Conservation (phyloP, 805 yeast genomes). For the Sugiyamaella americana region DNA sequence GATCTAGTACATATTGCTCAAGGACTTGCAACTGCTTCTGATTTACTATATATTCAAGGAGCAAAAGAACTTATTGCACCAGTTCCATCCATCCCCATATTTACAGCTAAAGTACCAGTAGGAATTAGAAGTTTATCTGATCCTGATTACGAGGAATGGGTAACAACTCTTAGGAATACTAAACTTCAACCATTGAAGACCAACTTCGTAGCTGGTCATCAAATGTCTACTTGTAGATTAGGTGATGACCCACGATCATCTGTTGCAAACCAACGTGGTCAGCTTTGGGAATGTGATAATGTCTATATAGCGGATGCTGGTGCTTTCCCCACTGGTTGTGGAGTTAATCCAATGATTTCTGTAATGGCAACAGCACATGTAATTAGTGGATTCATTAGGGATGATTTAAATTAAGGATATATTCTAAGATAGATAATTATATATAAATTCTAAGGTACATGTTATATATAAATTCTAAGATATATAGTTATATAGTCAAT, state of each 20-base stretch:
- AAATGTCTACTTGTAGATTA: constrained; percentile 48
- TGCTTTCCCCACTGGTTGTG: constrained; percentile 47
- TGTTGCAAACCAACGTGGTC: constrained; percentile 41
- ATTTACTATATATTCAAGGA: constrained; percentile 44
- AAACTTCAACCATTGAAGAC: constrained; percentile 18
- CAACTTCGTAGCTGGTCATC: constrained; percentile 46
- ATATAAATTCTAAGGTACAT: background rate
- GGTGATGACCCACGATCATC: constrained; percentile 38
- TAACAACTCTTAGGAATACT: constrained; percentile 19
- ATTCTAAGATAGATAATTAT: background rate
- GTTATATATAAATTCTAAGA: no score
- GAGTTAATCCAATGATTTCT: constrained; percentile 49
- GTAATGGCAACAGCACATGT: constrained; percentile 44
- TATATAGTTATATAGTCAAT: no score
- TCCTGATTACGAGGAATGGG: constrained; percentile 36
- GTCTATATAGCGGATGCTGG: constrained; percentile 47
- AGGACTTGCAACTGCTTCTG: constrained; percentile 38
- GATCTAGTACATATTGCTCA: constrained; percentile 39
- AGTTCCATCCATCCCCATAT: constrained; percentile 34
- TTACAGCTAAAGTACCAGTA: constrained; percentile 31
- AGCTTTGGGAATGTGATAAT: constrained; percentile 43
- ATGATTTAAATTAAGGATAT: constrained; percentile 16
- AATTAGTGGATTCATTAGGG: constrained; percentile 36
- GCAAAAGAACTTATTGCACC: constrained; percentile 40
- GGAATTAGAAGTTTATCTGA: constrained; percentile 37